Conservation (phyloP, 306 rosid species). For the Fagus sylvatica region DNA sequence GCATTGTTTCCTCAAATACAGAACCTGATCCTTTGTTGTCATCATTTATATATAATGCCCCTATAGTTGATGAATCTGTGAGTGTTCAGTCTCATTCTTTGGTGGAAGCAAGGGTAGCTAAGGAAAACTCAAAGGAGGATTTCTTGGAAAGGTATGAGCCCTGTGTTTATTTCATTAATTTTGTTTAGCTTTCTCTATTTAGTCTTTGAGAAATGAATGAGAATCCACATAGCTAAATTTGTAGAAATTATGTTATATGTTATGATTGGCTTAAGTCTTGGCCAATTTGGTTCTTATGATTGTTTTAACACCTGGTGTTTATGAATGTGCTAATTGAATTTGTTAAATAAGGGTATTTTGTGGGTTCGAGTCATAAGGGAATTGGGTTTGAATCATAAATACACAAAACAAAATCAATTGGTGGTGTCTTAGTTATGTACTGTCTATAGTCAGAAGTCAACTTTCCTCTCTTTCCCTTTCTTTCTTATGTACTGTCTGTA, state of each 20-base stretch:
- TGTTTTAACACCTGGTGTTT: neutral
- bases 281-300: neutral
- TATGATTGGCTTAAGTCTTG: neutral
- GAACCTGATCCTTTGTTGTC: conserved; percentile 85
- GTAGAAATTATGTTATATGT: neutral
- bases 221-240: neutral
- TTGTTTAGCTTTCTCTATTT: neutral
- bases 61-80: conserved; percentile 38
- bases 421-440: too few relatives aligned
- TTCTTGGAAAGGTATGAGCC: conserved; percentile 46
- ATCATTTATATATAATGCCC: conserved; percentile 74
- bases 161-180: neutral
- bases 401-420: too few relatives aligned
- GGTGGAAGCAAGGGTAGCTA: conserved; percentile 38
- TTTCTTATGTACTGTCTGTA: neutral
- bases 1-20: conserved; percentile 45
- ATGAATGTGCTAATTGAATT: neutral
- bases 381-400: too few relatives aligned
- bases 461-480: neutral
- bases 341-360: neutral
- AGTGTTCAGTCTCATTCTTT: conserved; percentile 41
- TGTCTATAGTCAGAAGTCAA: neutral
- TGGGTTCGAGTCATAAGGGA: too few relatives aligned
- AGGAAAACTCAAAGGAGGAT: conserved; percentile 49
- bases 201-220: neutral